A percentile compares a stretch with the other conserved stretches of the same genome.
phyloP scores from a whole-genome alignment of 257 asterid species.

The Echites panduratus region DNA sequence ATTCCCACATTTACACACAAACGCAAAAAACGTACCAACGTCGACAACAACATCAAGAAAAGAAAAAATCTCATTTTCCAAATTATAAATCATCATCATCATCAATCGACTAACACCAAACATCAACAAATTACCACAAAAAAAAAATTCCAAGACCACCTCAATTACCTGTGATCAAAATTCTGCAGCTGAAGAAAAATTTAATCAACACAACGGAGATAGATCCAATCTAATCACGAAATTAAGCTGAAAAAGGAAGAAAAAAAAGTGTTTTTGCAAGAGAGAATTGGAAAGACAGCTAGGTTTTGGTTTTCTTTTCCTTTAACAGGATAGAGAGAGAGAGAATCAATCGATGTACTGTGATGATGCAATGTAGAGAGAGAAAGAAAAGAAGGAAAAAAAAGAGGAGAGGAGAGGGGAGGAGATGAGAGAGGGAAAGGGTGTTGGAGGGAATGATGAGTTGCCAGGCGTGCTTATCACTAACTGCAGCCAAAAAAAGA shows the following conservation, averaged over 20 bases:
- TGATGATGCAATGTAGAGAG: slow-evolving; percentile 14
- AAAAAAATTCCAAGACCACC: not conserved
- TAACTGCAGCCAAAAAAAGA: slow-evolving; percentile 37
- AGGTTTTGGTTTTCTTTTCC: slow-evolving; percentile 7
- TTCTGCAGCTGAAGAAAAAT: not conserved
- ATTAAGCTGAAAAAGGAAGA: slow-evolving; percentile 9
- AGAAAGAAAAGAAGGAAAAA: not conserved
- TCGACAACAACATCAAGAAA: not conserved
- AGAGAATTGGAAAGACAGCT: slow-evolving; percentile 21
- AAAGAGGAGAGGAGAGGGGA: not conserved
- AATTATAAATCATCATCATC: not conserved
- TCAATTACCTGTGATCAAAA: slow-evolving; percentile 12
- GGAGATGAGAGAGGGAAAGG: slow-evolving; percentile 21
- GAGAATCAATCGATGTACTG: not conserved
- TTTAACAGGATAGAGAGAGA: not conserved
- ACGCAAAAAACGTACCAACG: not conserved
- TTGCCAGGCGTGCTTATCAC: slow-evolving; percentile 89
- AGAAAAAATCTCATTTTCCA: not conserved
- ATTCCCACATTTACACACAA: not conserved
- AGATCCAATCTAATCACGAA: slow-evolving; percentile 22
- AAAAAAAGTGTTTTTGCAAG: slow-evolving; percentile 1
- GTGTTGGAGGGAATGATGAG: slow-evolving; percentile 52
- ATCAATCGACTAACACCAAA: not conserved
- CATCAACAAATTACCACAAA: not conserved
- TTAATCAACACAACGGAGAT: slow-evolving; percentile 11